Percentiles rank a stretch among this genome's conserved stretches.
Conservation (phyloP, 2,329 filamentous ascomycete genomes). For the Purpureocillium takamizusanense region DNA sequence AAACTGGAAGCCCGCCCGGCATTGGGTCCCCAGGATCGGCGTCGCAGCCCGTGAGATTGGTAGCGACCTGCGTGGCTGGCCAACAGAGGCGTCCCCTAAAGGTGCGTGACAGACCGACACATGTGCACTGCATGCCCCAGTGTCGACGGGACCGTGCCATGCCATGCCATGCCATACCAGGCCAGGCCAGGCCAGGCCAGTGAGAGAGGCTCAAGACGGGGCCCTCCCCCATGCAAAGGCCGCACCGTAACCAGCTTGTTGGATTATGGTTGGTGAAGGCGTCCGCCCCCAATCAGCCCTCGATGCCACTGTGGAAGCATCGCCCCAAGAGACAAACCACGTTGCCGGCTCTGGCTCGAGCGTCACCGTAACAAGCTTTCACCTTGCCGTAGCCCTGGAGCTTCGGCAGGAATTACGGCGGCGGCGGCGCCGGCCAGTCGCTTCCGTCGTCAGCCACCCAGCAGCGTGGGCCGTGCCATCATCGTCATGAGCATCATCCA, state of each 20-base stretch:
- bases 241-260: neutral
- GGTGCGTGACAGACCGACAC: too few relatives aligned
- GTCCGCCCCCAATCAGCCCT: too few relatives aligned
- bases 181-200: neutral
- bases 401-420: neutral
- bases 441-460: neutral
- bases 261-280: neutral
- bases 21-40: neutral
- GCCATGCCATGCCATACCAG: too few relatives aligned
- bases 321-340: constrained; percentile 1
- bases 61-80: neutral
- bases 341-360: neutral
- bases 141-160: too few relatives aligned
- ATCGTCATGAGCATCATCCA: too few relatives aligned
- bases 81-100: too few relatives aligned
- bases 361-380: neutral
- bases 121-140: too few relatives aligned
- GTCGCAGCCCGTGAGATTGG: neutral
- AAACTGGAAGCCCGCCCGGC: neutral
- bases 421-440: neutral
- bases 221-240: neutral
- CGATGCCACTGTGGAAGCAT: too few relatives aligned
- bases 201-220: neutral
- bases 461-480: too few relatives aligned
- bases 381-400: neutral